A percentile compares a stretch with the other conserved stretches of the same genome.
Conservation (phyloP, 169 alveolate genomes). For the Plasmodium cynomolgi region DNA sequence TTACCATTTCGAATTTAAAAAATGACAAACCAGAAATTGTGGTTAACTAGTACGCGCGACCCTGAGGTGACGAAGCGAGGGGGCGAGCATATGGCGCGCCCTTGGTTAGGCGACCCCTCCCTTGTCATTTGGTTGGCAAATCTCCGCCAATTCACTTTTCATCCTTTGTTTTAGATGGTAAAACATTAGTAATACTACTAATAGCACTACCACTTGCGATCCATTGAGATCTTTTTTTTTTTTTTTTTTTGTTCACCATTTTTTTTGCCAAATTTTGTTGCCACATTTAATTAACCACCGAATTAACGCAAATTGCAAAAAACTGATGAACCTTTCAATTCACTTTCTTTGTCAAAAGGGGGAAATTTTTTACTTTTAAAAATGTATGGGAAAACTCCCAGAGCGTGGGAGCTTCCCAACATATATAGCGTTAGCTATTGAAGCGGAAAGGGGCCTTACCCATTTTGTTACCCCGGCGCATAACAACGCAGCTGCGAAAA, state of each 20-base stretch:
- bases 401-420: neutral
- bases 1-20: conserved; percentile 41
- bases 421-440: neutral
- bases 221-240: neutral
- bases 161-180: neutral
- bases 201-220: neutral
- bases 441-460: neutral
- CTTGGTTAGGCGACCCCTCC: neutral
- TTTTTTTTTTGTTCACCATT: conserved; percentile 2
- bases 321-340: neutral
- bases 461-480: neutral
- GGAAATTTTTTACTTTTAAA: neutral
- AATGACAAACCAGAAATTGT: conserved; percentile 22
- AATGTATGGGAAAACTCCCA: neutral
- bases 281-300: neutral
- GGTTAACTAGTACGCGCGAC: neutral
- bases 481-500: neutral
- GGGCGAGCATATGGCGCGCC: neutral
- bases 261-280: neutral
- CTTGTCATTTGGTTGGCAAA: neutral
- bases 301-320: neutral
- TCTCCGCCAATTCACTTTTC: neutral
- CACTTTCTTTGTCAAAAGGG: neutral
- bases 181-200: neutral
- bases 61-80: neutral